A percentile compares a stretch with the other conserved stretches of the same genome.
phyloP scores from a whole-genome alignment of 2,329 filamentous ascomycete species.

The Annulohypoxylon truncatum region DNA sequence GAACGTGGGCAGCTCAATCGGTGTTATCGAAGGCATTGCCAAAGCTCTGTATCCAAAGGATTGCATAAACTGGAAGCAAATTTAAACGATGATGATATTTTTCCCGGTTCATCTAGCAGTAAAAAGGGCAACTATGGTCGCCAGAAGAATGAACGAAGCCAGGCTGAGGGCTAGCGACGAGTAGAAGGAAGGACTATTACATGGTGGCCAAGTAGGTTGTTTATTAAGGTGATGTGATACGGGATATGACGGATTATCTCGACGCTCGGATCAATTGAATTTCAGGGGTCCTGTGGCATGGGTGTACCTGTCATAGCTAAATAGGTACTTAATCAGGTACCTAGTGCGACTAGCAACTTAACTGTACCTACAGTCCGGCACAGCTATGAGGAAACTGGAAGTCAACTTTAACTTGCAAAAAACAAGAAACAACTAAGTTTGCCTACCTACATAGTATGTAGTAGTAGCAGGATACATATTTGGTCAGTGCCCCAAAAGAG shows the following conservation, averaged over 20 bases:
- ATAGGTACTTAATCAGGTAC: background rate
- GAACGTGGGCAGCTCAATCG: constrained; percentile 47
- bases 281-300: constrained; percentile 27
- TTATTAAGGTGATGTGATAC: constrained; percentile 34
- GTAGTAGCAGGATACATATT: no score
- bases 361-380: no score
- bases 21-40: constrained; percentile 54
- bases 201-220: constrained; percentile 20
- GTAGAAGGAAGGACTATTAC: constrained; percentile 18
- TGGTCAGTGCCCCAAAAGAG: no score
- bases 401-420: no score
- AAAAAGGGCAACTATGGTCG: background rate
- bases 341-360: background rate
- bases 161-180: constrained; percentile 6
- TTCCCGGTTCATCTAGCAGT: background rate
- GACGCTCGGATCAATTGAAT: constrained; percentile 20
- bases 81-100: background rate
- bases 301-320: background rate
- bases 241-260: constrained; percentile 21
- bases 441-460: no score
- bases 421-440: no score
- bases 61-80: background rate
- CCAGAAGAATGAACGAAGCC: background rate
- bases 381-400: no score
- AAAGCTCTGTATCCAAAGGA: constrained; percentile 3